Evolutionary conservation across 2,329 filamentous ascomycete species (phyloP).

Genomic region (Ambrosiella xylebori): DNA sequence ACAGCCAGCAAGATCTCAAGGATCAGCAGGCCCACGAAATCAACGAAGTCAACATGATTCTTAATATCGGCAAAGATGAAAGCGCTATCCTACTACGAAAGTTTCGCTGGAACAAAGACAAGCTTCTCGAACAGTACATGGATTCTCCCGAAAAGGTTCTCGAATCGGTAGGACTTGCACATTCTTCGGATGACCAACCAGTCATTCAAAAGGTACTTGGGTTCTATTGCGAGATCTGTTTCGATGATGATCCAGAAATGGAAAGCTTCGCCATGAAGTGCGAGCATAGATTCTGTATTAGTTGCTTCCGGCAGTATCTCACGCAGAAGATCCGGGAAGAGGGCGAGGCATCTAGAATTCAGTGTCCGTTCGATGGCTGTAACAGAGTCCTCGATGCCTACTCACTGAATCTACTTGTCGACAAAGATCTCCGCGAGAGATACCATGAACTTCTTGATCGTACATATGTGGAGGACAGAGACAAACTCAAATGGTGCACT

Average conservation of each 20-base stretch:
- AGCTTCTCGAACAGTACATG: constrained; percentile 91
- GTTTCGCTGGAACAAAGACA: constrained; percentile 92
- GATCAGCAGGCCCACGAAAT: constrained; percentile 72
- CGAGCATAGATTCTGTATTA: constrained; percentile 78
- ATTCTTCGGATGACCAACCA: constrained; percentile 40
- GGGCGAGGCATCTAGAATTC: constrained; percentile 84
- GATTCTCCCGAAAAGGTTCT: constrained; percentile 64
- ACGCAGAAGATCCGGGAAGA: constrained; percentile 87
- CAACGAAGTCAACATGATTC: constrained; percentile 75
- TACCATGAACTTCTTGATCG: constrained; percentile 78
- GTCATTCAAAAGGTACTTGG: constrained; percentile 50
- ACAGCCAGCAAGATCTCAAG: constrained; percentile 65
- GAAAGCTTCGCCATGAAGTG: constrained; percentile 89
- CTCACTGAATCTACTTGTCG: constrained; percentile 63
- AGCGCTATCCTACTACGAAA: constrained; percentile 78
- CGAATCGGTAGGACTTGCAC: constrained; percentile 67
- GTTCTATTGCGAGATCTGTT: constrained; percentile 92
- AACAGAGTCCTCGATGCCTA: constrained; percentile 81
- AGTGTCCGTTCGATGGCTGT: constrained; percentile 79
- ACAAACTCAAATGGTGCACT: constrained; percentile 91
- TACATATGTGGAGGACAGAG: constrained; percentile 94
- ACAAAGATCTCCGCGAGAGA: constrained; percentile 36
- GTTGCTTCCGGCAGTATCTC: constrained; percentile 85
- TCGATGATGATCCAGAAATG: constrained; percentile 63
- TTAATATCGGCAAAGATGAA: constrained; percentile 77